Evolutionary conservation across 305 asterid species (phyloP), one percentile per base, ranked within the genome.

Genomic region (Fraxinus albicans): DNA sequence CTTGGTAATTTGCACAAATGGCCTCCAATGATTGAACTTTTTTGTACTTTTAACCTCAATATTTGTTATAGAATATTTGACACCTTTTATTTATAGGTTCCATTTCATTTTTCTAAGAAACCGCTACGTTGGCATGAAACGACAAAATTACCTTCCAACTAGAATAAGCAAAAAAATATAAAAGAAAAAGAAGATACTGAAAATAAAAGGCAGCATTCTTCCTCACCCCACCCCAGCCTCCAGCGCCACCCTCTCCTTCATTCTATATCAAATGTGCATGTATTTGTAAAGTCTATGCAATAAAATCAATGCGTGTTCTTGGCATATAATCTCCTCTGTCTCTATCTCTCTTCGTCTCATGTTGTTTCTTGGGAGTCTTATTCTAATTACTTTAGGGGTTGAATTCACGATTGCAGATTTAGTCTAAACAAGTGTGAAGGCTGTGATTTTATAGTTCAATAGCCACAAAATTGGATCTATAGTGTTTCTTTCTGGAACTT

Each of bases 381-480:
- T 44, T 73, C 78, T 53, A 23, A 74, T 25, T 86, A 58, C 55
- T 69, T 35, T 47, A 50, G 81, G 65, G 77, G 73, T 82, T 76
- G 50, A 80, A 81, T 80, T 82, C 83, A 73, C 80, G 80, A 78
- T 86, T 73, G 83, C 60, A 58, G 78, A 74, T 84, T 86, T 76
- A 67, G 79, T 17, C 4, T 33, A 50, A 12, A 42, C 29, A 79
- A 60, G 53, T 33, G 25, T 29, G 33, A 58, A 60, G 29, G 70
- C 29, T 60, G 70, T 60, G 70, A 60, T 58, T n/a, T 60, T 60
- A 60, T 8, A 25, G 58, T 31, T 13, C 34, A 72, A 47, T 29
- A 73, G 77, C 81, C 77, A 27, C 77, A 74, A 83, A 63, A 25
- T 69, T 75, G 72, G 81, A 65, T 85, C 78, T 81, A 88, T 74